Evolutionary conservation across 2,329 filamentous ascomycete genomes (phyloP), one percentile per base, ranked within the genome.

Genomic region (Aurifilum marmelostoma): DNA sequence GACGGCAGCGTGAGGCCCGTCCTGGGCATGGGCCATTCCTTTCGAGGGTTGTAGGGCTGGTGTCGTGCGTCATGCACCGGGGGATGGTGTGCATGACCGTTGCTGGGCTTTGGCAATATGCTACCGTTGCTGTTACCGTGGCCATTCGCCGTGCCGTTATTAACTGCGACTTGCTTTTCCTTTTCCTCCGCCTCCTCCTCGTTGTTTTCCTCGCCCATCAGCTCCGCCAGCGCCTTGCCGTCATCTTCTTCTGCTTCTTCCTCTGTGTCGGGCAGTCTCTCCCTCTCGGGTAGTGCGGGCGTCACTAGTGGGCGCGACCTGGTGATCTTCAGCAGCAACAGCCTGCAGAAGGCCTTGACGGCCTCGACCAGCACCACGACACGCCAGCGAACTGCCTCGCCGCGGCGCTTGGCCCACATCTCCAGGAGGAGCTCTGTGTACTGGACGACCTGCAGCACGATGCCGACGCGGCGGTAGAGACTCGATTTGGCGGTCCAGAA

Each of bases 361-460:
- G 88, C 86, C 80, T 99, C 96, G 29, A 99, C 83, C 3, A 97
- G 77, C 14, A 98, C 89, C 7, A 98, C 89, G 0, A 97, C 89
- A 65, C 92, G 89, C 96, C 96, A 99, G 39, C 94, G 88, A 34
- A 91, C 81, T 75, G 87, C 89, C 79, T 97, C 94, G 24, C 93
- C 92, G 71, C 90, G 90, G 63, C 95, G 87, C 80, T 97, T 97
- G 37, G 94, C 94, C 37, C 92, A 88, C 96, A 99, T 99, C 79
- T 99, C 96, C 87, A 95, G 96, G n/a, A 99, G 82, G 39, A 99
- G 84, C 81, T 99, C 93, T 0, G 94, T 97, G 77, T 98, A 98
- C 74, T 96, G 92, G 34, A 97, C 92, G 81, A 97, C 91, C 77
- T 97, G 93, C 63, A 99, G 83, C 5, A 94, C 83, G 72, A 94